These are phyloP conservation scores for Simmondsia chinensis DNA, from an alignment of 148 eudicot species.

Conservation along the genomic window DNA sequence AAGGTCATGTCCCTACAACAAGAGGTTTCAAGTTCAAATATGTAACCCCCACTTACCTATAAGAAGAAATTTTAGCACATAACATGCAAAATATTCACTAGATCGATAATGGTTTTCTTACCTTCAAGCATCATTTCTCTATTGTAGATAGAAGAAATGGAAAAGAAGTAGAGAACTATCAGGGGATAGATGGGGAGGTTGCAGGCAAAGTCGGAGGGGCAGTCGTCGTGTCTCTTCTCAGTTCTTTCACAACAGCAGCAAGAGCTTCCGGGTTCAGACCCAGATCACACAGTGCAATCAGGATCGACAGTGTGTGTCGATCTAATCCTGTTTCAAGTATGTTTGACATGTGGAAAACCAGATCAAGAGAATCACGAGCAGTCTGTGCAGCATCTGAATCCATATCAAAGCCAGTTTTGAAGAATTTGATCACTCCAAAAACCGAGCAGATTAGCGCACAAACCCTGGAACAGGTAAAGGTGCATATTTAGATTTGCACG, in stretches of 20 bases:
- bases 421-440: not conserved
- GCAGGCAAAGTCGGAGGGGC: conserved; percentile 16
- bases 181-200: conserved; percentile 16
- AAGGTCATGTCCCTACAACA: too few relatives aligned
- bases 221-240: conserved; percentile 31
- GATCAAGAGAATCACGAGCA: conserved; percentile 63
- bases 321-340: conserved; percentile 79
- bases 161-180: too few relatives aligned
- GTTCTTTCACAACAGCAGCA: conserved; percentile 78
- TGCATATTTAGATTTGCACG: too few relatives aligned
- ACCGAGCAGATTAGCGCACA: not conserved
- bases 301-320: conserved; percentile 76
- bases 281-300: conserved; percentile 61
- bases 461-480: too few relatives aligned
- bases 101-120: too few relatives aligned
- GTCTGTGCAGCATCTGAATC: conserved; percentile 59
- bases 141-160: too few relatives aligned
- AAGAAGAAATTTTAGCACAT: too few relatives aligned
- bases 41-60: too few relatives aligned
- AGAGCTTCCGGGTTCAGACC: conserved; percentile 72
- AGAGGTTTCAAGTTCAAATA: too few relatives aligned
- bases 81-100: too few relatives aligned
- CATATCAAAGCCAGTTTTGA: too few relatives aligned
- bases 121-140: too few relatives aligned
- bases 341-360: conserved; percentile 70